phyloP scores from a whole-genome alignment of 2,329 filamentous ascomycete genomes.

The Penicillium glabrum region DNA sequence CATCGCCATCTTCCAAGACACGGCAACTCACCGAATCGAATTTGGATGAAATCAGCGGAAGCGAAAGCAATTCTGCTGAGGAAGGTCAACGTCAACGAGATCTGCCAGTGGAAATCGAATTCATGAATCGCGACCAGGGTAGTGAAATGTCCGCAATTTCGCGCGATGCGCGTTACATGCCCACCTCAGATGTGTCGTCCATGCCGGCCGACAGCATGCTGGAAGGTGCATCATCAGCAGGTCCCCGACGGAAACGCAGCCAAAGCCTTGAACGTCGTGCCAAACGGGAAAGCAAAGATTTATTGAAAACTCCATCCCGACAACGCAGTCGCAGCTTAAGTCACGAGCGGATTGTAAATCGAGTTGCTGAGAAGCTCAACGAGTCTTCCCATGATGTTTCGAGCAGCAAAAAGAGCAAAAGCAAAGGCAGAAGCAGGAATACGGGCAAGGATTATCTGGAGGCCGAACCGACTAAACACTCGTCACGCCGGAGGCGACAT shows the following conservation, averaged over 20 bases:
- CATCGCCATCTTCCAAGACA: slow-evolving; percentile 40
- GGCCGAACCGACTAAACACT: slow-evolving; percentile 43
- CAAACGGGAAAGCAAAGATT: slow-evolving; percentile 38
- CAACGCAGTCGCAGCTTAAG: slow-evolving; percentile 64
- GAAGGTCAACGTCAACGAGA: slow-evolving; percentile 70
- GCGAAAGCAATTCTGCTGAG: slow-evolving; percentile 74
- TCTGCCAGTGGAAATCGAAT: slow-evolving; percentile 84
- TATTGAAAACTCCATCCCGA: slow-evolving; percentile 60
- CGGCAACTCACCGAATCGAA: slow-evolving; percentile 33
- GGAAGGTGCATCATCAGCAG: slow-evolving; percentile 52
- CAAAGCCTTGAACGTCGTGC: slow-evolving; percentile 50
- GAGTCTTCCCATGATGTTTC: slow-evolving; percentile 50
- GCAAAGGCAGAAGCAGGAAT: slow-evolving; percentile 44
- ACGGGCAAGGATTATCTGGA: slow-evolving; percentile 47
- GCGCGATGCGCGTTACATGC: slow-evolving; percentile 63
- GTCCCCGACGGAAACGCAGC: slow-evolving; percentile 50
- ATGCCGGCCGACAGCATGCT: slow-evolving; percentile 73
- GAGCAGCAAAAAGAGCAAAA: slow-evolving; percentile 41
- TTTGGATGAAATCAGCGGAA: slow-evolving; percentile 64
- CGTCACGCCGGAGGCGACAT: slow-evolving; percentile 50
- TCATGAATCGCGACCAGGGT: slow-evolving; percentile 65
- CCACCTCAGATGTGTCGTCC: slow-evolving; percentile 82
- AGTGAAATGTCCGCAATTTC: slow-evolving; percentile 65
- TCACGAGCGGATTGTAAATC: slow-evolving; percentile 66
- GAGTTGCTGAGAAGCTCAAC: slow-evolving; percentile 66